Evolutionary conservation across 2,329 filamentous ascomycete genomes (phyloP), one percentile per base, ranked within the genome.

Genomic region (Aspergillus aculeatinus): DNA sequence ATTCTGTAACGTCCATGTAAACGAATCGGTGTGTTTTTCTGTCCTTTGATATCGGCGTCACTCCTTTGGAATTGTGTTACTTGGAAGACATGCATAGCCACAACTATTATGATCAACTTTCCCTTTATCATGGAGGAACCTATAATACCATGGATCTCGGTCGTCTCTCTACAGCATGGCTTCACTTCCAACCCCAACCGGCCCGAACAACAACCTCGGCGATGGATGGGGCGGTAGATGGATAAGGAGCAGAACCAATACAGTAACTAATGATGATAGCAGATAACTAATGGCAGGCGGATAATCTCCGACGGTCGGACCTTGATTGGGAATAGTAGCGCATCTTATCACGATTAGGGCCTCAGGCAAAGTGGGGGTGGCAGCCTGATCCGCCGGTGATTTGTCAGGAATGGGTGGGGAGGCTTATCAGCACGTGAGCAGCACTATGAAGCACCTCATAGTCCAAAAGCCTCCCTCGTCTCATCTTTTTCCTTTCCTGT

Each of bases 401-500:
- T 51, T 56, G 53, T 51, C 44, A 60, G 21, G 33, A 35, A 35
- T 14, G n/a, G 16, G 60, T 48, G 53, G 57, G 51, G 42, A 3
- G 10, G 48, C 58, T 66, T 66, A 68, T 68, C 61, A 57, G 19
- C 67, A 69, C 66, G 63, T 67, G 53, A 58, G 14, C 27, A 42
- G 12, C 39, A 44, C 14, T 16, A 35, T 25, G 31, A 25, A 57
- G 47, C 52, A 51, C 49, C 14, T 57, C 59, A 52, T 58, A 29
- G 23, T 23, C 27, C 19, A 27, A 6, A 27, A 27, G 27, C 39
- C n/a, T 50, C 25, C 25, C 16, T 19, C 56, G 49, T 48, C 48
- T 44, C 35, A 31, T 27, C 42, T 47, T 48, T 29, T 48, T n/a
- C 53, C 29, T 54, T 44, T n/a, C 33, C 39, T 47, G 4, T n/a